Base-by-base conservation (phyloP, 2,329 filamentous ascomycete species). In the Chalaropsis ovoidea region DNA sequence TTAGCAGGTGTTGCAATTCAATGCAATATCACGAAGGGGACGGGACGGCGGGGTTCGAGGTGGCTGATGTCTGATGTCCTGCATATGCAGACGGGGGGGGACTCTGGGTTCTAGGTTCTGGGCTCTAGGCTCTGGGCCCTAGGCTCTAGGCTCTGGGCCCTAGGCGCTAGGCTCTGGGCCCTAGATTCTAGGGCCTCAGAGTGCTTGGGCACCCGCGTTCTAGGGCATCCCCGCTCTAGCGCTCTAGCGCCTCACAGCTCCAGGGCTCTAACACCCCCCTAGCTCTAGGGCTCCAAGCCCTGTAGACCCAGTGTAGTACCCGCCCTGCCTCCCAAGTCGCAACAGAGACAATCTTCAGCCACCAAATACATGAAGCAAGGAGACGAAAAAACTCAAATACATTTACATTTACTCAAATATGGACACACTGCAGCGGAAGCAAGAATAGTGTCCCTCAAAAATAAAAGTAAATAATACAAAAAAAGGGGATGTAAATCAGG, bases 51-150 rank as follows among this genome's bases (percentile, higher is more conserved):
- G 13, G 42, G 42, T 15, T 19, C 54, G 24, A 58, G 27, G 27
- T 58, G 54, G 54, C 54, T 56, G 47, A 49, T n/a, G 24, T 3
- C 31, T 35, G 7, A 56, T 58, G 54, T 58, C 27, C 54, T 39
- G 31, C 54, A 58, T 19, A 58, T 22, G 39, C 3, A 31, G 31
- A 27, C 13, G 5, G 13, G 24, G 17, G 43, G 43, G 43, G 43
- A 6, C 31, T 43, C 42, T 43, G 17, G 42, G 42, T 43, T 43
- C 42, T 43, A 43, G 42, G 43, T 19, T 47, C 43, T n/a, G n/a
- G 43, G 43, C n/a, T n/a, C n/a, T n/a, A n/a, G n/a, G n/a, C n/a
- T n/a, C n/a, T n/a, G n/a, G n/a, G n/a, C n/a, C n/a, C n/a, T n/a
- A n/a, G n/a, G n/a, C n/a, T n/a, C n/a, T n/a, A n/a, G n/a, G n/a